Base-by-base conservation (phyloP, 177 flowering plant genomes). In the Telopea speciosissima region DNA sequence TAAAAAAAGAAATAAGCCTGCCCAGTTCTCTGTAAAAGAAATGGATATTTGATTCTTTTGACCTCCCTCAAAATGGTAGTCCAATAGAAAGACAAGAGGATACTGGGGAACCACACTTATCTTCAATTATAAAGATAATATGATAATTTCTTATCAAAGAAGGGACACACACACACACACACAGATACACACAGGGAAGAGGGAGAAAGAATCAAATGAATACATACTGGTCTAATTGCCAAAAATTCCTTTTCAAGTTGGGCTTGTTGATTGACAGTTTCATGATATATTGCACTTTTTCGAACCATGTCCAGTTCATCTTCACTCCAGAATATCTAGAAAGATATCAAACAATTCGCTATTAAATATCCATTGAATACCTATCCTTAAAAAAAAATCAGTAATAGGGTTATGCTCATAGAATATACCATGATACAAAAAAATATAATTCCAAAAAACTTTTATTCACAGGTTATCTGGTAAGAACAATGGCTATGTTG, bases 311-410 rank as follows among this genome's bases (percentile, higher is more conserved):
- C 83, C 70, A 93, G 49, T 77, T 93, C 93, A 61, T 76, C 80
- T 72, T 83, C 71, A 68, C 81, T 85, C 98, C 98, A 93, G 70
- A 93, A 89, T 75, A 89, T 78, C 97, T 91, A 68, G 17, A 71
- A 70, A 49, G 3, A 62, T 33, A 40, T 44, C 0, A 49, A 49
- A 40, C 26, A 3, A 49, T 10, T 49, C 16, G 3, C 14, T 49
- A 13, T 49, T 16, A 49, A 0, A 49, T 0, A 2, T 11, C 19
- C 19, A 49, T 16, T 49, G 54, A 44, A 44, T 16, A 49, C 54
- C 9, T 36, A 36, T 36, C 54, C 14, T 49, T 49, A 6, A 49
- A 16, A 49, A 19, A 49, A 19, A 49, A 49, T 17, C 19, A 12
- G 19, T 12, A 12, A 16, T 49, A 49, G 19, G 16, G 19, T 49